Percentiles rank a stretch among this genome's conserved stretches.
These are phyloP conservation scores for Psilocybe subaeruginosa DNA, from an alignment of 768 basidiomycete species.

Conservation along the genomic window DNA sequence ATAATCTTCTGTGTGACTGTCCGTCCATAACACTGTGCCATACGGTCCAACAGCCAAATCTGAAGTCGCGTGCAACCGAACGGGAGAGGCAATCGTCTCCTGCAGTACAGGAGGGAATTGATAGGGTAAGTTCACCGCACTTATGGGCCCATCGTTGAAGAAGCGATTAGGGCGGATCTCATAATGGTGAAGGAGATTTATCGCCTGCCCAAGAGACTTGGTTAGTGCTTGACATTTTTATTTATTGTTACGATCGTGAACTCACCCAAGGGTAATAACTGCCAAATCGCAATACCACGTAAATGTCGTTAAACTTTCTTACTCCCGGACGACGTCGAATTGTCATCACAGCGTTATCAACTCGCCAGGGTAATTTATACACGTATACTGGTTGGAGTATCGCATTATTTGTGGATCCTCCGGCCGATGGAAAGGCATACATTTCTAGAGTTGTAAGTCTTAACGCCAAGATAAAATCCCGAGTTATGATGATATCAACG, in stretches of 20 bases:
- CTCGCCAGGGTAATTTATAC: constrained; percentile 57
- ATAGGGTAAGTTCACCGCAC: constrained; percentile 48
- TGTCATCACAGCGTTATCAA: constrained; percentile 52
- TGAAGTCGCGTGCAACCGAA: constrained; percentile 58
- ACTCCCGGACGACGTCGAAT: constrained; percentile 20
- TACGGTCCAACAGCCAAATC: constrained; percentile 57
- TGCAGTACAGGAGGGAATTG: constrained; percentile 34
- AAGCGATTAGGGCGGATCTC: constrained; percentile 46
- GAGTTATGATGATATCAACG: constrained; percentile 44
- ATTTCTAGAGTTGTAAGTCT: constrained; percentile 44
- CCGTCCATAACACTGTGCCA: constrained; percentile 70
- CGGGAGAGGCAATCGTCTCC: constrained; percentile 53
- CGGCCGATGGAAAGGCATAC: constrained; percentile 36
- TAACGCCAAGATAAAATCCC: constrained; percentile 48
- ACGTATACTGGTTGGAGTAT: constrained; percentile 46
- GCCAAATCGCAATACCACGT: constrained; percentile 61
- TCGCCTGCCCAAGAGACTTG: constrained; percentile 39
- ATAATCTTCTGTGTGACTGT: constrained; percentile 60
- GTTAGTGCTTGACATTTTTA: neutral
- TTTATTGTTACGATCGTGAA: neutral
- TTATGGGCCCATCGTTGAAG: constrained; percentile 31
- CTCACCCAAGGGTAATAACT: constrained; percentile 60
- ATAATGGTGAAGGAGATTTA: constrained; percentile 70
- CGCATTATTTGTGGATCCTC: constrained; percentile 11
- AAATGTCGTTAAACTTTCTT: constrained; percentile 36